A percentile compares a stretch with the other conserved stretches of the same genome.
phyloP scores from a whole-genome alignment of 306 rosid species.

The Dalbergia cochinchinensis region DNA sequence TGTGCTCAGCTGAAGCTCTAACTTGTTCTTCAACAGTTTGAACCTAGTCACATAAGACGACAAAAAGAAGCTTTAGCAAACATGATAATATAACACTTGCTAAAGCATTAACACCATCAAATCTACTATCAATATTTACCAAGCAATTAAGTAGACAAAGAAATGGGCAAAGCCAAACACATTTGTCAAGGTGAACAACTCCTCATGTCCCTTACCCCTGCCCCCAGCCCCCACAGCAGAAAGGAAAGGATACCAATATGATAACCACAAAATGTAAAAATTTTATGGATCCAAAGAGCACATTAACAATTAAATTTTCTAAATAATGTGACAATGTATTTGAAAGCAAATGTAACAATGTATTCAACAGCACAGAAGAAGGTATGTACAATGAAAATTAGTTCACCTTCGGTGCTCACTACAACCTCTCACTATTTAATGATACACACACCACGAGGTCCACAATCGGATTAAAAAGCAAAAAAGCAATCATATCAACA shows the following conservation, averaged over 20 bases:
- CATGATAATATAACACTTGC: background rate
- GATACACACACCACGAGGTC: background rate
- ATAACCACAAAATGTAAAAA: slow-evolving; percentile 17
- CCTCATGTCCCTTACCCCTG: background rate
- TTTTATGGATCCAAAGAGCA: slow-evolving; percentile 8
- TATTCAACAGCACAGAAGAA: slow-evolving; percentile 5
- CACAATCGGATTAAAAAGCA: background rate
- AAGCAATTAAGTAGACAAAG: slow-evolving; percentile 7
- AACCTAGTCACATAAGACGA: slow-evolving; percentile 57
- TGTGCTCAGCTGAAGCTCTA: slow-evolving; percentile 99
- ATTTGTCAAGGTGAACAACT: slow-evolving; percentile 21
- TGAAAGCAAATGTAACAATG: too few relatives aligned
- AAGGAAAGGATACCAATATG: slow-evolving; percentile 7
- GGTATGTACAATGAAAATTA: background rate
- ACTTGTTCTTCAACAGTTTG: slow-evolving; percentile 99
- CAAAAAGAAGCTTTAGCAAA: slow-evolving; percentile 39
- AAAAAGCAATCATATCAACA: slow-evolving; percentile 28
- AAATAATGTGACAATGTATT: background rate
- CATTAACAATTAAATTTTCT: background rate
- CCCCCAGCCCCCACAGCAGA: background rate
- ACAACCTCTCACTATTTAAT: background rate
- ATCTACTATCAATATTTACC: slow-evolving; percentile 22
- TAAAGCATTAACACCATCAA: slow-evolving; percentile 10
- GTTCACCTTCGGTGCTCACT: background rate
- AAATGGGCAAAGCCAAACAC: background rate